Conservation (phyloP, 2,329 filamentous ascomycete species). For the Ophiosphaerella narmari region DNA sequence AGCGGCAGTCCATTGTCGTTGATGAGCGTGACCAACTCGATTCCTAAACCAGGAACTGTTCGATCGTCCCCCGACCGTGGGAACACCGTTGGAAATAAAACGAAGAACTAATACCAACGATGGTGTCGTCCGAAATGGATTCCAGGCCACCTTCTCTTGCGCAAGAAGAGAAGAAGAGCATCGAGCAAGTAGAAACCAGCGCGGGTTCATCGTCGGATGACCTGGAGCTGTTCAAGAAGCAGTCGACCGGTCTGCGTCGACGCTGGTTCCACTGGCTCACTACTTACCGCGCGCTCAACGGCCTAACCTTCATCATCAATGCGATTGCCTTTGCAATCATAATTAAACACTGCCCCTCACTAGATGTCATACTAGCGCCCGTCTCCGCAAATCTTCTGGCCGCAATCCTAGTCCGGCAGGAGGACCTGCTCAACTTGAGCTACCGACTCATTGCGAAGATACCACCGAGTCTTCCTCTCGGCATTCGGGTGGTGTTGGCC, state of each 20-base stretch:
- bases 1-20: too few relatives aligned
- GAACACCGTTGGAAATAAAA: too few relatives aligned
- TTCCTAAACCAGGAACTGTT: too few relatives aligned
- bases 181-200: too few relatives aligned
- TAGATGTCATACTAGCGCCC: conserved; percentile 22
- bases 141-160: too few relatives aligned
- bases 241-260: conserved; percentile 1
- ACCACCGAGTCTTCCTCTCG: conserved; percentile 27
- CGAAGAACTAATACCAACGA: too few relatives aligned
- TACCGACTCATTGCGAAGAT: conserved; percentile 35
- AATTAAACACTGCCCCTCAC: background rate
- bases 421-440: conserved; percentile 38
- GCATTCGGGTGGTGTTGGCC: conserved; percentile 27
- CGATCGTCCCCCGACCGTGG: too few relatives aligned
- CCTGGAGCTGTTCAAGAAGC: background rate
- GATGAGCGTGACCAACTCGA: too few relatives aligned
- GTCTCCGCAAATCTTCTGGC: conserved; percentile 42
- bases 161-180: too few relatives aligned
- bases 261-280: conserved; percentile 20
- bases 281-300: conserved; percentile 21
- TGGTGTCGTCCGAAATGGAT: too few relatives aligned
- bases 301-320: conserved; percentile 13
- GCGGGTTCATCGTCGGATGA: background rate
- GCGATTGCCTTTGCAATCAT: background rate
- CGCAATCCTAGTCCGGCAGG: conserved; percentile 40